Evolutionary conservation across 2,329 filamentous ascomycete genomes (phyloP).

Genomic region (Phialocephala subalpina): DNA sequence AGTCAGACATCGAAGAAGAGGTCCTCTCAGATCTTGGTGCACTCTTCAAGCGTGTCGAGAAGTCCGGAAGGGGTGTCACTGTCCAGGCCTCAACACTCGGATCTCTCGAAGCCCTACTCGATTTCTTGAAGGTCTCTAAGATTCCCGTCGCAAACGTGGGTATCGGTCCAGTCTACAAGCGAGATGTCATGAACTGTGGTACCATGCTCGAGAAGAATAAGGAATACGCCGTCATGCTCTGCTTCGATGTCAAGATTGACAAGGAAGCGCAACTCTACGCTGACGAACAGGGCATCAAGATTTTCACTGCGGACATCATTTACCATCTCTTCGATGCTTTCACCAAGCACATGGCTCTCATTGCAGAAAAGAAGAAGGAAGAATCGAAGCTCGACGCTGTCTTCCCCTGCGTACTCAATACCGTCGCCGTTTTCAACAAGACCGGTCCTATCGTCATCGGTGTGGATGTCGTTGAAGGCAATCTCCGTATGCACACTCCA

Average conservation of each 20-base stretch:
- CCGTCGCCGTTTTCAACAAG: constrained; percentile 98
- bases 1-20: constrained; percentile 95
- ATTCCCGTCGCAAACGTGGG: constrained; percentile 98
- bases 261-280: constrained; percentile 93
- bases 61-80: constrained; percentile 90
- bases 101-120: constrained; percentile 92
- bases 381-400: constrained; percentile 95
- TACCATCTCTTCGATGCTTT: constrained; percentile 98
- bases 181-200: constrained; percentile 94
- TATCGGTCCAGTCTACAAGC: constrained; percentile 97
- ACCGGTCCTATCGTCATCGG: constrained; percentile 93
- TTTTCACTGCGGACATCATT: constrained; percentile 98
- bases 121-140: constrained; percentile 95
- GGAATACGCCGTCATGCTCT: constrained; percentile 98
- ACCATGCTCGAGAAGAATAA: constrained; percentile 96
- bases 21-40: constrained; percentile 94
- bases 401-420: constrained; percentile 91
- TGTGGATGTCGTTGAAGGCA: constrained; percentile 93
- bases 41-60: constrained; percentile 90
- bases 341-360: constrained; percentile 89
- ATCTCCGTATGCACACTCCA: constrained; percentile 85
- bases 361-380: constrained; percentile 92
- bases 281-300: constrained; percentile 93
- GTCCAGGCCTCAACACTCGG: constrained; percentile 98
- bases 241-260: constrained; percentile 99